Base-by-base conservation (phyloP, 306 rosid species). In the Cajanus cajan region DNA sequence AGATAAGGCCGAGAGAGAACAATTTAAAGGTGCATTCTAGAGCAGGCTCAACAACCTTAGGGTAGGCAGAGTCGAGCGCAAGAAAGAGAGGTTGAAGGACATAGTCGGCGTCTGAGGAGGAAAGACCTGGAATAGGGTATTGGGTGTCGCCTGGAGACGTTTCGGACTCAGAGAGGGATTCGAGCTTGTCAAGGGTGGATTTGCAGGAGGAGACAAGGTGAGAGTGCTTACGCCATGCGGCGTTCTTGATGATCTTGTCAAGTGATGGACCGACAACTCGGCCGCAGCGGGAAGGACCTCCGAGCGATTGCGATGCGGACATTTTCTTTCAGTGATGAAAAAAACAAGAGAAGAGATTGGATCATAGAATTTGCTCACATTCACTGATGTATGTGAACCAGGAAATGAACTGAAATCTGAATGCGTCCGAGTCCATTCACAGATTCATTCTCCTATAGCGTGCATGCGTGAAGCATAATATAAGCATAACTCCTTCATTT, bases 181-280 rank as follows among this genome's bases (percentile, higher is more conserved):
- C 98, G 34, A 96, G 99, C 85, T 90, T 93, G 86, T 96, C 99
- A 16, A 96, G 87, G 68, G 88, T 85, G 57, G 98, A 89, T 84
- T 96, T 96, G 87, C 97, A 91, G 78, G 94, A 63, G 68, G 99
- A 90, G 73, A 96, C 99, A 58, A 96, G 91, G 45, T 90, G 91
- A 21, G 98, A 93, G 84, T 96, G 99, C 89, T 96, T 96, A 22
- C 99, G 95, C 99, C 99, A 96, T 1, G 98, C 98, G 3, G 98
- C 98, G 85, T 96, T 96, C 82, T 96, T 96, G 14, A 96, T 87
- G 80, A 96, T 91, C 87, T 96, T 96, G 77, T 96, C 99, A 5
- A 96, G 90, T 2, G 98, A 93, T 34, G 99, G 98, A 34, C 99
- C 98, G 7, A 95, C 73, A 22, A 88, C 86, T 22, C 97, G 91